Base-by-base conservation (phyloP, 768 basidiomycete genomes). In the Pholiota molesta region DNA sequence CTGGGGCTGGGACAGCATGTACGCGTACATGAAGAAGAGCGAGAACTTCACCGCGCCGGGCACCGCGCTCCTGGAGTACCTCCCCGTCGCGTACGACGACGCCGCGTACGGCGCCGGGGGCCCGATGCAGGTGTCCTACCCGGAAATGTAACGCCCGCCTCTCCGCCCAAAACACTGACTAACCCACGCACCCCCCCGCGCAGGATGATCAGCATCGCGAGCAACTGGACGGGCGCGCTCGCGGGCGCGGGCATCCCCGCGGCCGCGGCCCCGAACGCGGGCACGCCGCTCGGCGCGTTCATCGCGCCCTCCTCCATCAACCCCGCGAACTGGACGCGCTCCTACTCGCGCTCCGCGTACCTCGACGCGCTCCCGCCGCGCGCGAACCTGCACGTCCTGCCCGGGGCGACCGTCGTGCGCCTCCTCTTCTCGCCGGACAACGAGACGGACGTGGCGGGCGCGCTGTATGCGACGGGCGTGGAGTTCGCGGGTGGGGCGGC, bases 261-360 rank as follows among this genome's bases (percentile, higher is more conserved):
- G 0, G 72, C 72, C 40, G 44, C 74, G 0, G 79, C 82, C 60
- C 75, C 84, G 0, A 79, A 82, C 68, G 77, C 79, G 47, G 85
- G 85, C 28, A 66, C 77, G 23, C 79, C 78, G 62, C 77, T 79
- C 70, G 83, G 86, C 61, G 74, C 77, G 5, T 84, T 83, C 68
- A 78, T 89, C 68, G 78, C 86, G 0, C 80, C 86, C 3, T 82
- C 81, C 5, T 77, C 81, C 7, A 86, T 91, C 69, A 89, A 89
- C 73, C 83, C 84, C 1, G 59, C 76, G 28, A 89, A 88, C 74
- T 84, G 82, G 77, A 87, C 86, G 13, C 81, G 88, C 51, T 86
- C 84, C 0, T 89, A 89, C 73, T 78, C 87, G n/a, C 79, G 82
- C 60, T 81, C 86, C 0, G 88, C 83, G 3, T 89, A 89, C 77